Evolutionary conservation across 2,329 filamentous ascomycete genomes (phyloP), one percentile per base, ranked within the genome.

Genomic region (Aspergillus sp.): DNA sequence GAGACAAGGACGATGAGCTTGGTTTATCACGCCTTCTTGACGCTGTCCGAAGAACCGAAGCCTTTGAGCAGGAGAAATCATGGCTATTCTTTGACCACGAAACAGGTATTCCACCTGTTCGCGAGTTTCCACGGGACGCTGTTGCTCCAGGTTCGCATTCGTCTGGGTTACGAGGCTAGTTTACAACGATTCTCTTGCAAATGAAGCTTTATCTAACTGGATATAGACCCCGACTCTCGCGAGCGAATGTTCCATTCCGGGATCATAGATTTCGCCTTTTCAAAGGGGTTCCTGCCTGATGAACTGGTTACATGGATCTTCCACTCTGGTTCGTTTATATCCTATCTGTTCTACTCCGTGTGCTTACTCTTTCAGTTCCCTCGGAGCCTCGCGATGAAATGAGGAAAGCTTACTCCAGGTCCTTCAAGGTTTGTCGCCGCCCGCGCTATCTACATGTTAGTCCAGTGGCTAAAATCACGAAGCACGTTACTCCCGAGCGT

Each of bases 251-350:
- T 86, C 33, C 57, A 75, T 15, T 77, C 74, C 13, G 80, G 81
- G 2, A 60, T 81, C 35, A 67, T 78, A 1, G 68, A 73, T 34
- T 68, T 73, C 27, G 61, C 79, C 10, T 58, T 73, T 11, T 48
- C 53, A 4, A 61, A 61, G 24, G 52, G 57, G 8, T 42, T 51
- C 3, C 51, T 86, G 8, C 75, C 81, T 0, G 74, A 83, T 38
- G 70, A 80, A 34, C 49, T 86, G 1, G 68, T 84, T 30, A 47
- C 69, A 11, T 88, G 82, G 82, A 62, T 85, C 3, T 53, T 64
- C 22, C 41, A 52, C 25, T 50, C 55, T 31, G 42, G 62, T 62
- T 29, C 16, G 48, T 47, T 30, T 4, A 29, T 14, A 10, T 15
- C 28, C 41, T 44, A 19, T 41, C 35, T 1, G 7, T 32, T 14